A percentile compares a stretch with the other conserved stretches of the same genome.
phyloP scores from a whole-genome alignment of 1,139 yeast species.

The Pichia sp. region DNA sequence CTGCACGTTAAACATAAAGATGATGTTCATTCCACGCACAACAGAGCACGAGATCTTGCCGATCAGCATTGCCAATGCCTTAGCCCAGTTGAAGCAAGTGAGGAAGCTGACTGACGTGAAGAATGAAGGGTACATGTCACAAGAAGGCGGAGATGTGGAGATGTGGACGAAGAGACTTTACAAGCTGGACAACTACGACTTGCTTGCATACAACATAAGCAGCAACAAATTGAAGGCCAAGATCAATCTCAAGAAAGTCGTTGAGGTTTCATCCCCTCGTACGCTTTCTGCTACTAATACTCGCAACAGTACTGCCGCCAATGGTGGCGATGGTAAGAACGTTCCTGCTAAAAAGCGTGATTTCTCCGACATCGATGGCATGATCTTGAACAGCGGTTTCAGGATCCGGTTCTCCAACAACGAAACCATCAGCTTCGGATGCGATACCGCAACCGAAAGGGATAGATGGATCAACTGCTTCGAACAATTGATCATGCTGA shows the following conservation, averaged over 20 bases:
- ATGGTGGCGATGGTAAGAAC: neutral
- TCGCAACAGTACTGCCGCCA: conserved; percentile 30
- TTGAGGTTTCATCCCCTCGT: conserved; percentile 42
- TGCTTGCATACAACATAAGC: conserved; percentile 62
- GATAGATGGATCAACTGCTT: conserved; percentile 51
- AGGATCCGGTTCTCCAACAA: conserved; percentile 61
- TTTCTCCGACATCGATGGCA: conserved; percentile 50
- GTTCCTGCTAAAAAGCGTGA: conserved; percentile 36
- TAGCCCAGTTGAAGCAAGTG: conserved; percentile 47
- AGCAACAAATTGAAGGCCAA: conserved; percentile 61
- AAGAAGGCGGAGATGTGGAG: conserved; percentile 76
- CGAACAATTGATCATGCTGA: conserved; percentile 50
- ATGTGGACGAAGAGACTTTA: conserved; percentile 60
- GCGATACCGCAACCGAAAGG: conserved; percentile 55
- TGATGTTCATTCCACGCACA: conserved; percentile 65
- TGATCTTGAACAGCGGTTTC: conserved; percentile 60
- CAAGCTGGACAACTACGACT: conserved; percentile 53
- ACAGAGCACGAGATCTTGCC: conserved; percentile 59
- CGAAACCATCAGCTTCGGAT: conserved; percentile 65
- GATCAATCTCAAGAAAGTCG: conserved; percentile 59
- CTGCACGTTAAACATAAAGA: conserved; percentile 64
- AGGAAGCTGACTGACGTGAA: conserved; percentile 36
- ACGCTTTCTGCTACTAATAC: neutral
- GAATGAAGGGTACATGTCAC: conserved; percentile 62
- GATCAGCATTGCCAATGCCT: conserved; percentile 56